Evolutionary conservation across 805 yeast species (phyloP), one percentile per base, ranked within the genome.

Genomic region (Barnettozyma botsteinii): DNA sequence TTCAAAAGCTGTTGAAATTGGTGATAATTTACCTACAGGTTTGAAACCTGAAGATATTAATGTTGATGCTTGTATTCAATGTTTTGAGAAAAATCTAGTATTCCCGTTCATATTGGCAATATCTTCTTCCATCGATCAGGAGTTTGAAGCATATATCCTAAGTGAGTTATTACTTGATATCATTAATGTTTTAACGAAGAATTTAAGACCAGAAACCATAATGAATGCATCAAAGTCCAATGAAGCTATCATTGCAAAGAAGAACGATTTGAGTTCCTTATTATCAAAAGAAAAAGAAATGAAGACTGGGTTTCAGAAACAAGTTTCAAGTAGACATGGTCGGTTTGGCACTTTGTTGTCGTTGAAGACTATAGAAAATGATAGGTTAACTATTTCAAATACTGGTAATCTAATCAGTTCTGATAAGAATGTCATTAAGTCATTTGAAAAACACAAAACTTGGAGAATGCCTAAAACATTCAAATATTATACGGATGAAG

Each of bases 281-380:
- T 64, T 87, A n/a, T 64, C 66, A 2, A 71, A 71, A 39, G 97
- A 91, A 53, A 67, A 71, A 17, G 68, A 69, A 24, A 56, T 81
- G 44, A 76, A 74, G 42, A 66, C 63, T 30, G 55, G 59, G 25
- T 69, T 77, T 35, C 65, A 67, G 22, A 73, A 71, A 57, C 62
- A 68, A 38, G 66, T 79, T 2, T 73, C 85, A 1, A 70, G 86
- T 1, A 72, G 98, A 34, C 98, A 91, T 56, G 89, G 93, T 3
- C 71, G 95, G 38, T 91, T 91, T 65, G 98, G 98, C 1, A 80
- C 97, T 0, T 65, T 89, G 46, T 60, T 88, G 10, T 80, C 95
- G 2, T 68, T 91, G 23, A 78, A 81, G 44, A 75, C 81, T 15
- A 70, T 72, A 19, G 79, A 79, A 38, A 67, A 77, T 22, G 69